A percentile compares a stretch with the other conserved stretches of the same genome.
Conservation (phyloP, 2,329 filamentous ascomycete genomes). For the Phialocephala sp. region DNA sequence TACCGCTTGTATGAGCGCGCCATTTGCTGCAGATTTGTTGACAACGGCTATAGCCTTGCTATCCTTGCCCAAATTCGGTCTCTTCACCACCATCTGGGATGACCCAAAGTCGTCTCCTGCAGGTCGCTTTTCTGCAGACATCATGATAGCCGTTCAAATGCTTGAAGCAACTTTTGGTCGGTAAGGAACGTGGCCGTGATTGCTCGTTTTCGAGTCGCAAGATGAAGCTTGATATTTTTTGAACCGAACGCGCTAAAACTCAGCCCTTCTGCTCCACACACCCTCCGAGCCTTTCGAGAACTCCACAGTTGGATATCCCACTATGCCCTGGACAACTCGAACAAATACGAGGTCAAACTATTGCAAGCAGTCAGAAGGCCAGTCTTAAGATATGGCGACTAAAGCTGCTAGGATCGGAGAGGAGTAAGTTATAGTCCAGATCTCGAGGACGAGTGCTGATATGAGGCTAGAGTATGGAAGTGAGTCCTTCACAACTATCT, state of each 20-base stretch:
- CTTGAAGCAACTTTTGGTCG: not conserved
- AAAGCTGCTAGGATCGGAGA: slow-evolving; percentile 75
- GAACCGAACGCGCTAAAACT: not conserved
- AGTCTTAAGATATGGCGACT: slow-evolving; percentile 48
- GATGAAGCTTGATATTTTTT: slow-evolving; percentile 15
- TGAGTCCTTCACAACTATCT: slow-evolving; percentile 35
- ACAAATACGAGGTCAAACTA: not conserved
- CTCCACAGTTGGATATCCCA: not conserved
- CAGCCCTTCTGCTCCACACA: slow-evolving; percentile 6
- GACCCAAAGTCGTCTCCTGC: slow-evolving; percentile 83
- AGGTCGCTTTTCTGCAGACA: slow-evolving; percentile 92
- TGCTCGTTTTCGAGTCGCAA: slow-evolving; percentile 1
- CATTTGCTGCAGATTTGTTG: slow-evolving; percentile 61
- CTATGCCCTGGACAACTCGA: slow-evolving; percentile 3
- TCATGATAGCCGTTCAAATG: slow-evolving; percentile 46
- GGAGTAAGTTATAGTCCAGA: slow-evolving; percentile 61
- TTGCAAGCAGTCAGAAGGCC: not conserved
- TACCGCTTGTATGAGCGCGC: slow-evolving; percentile 71
- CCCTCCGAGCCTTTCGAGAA: slow-evolving; percentile 7
- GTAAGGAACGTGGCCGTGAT: not conserved
- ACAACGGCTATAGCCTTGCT: slow-evolving; percentile 61
- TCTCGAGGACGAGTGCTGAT: slow-evolving; percentile 33
- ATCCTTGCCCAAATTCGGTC: slow-evolving; percentile 70
- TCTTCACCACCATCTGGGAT: slow-evolving; percentile 84
- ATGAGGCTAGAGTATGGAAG: slow-evolving; percentile 45